These are phyloP conservation scores for Apiospora arundinis DNA, from an alignment of 2,329 filamentous ascomycete species.

Conservation along the genomic window DNA sequence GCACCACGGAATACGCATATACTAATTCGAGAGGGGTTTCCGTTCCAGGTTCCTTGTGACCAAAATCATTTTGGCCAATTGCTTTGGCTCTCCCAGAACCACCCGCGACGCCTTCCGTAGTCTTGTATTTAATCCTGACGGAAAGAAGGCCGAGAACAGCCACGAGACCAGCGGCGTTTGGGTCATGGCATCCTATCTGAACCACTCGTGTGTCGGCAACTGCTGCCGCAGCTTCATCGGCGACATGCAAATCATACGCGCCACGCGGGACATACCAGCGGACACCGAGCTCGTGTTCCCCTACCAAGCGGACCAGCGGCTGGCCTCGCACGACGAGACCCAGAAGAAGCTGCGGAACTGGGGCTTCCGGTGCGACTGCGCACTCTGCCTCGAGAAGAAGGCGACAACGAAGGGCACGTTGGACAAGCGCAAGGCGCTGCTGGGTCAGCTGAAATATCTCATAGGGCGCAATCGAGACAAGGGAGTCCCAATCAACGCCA, in stretches of 20 bases:
- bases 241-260: slow-evolving; percentile 59
- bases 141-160: background rate
- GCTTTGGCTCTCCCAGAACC: slow-evolving; percentile 44
- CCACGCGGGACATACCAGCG: slow-evolving; percentile 47
- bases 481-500: background rate
- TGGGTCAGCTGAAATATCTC: slow-evolving; percentile 10
- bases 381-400: slow-evolving; percentile 42
- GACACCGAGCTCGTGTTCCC: slow-evolving; percentile 52
- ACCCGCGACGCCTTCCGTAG: slow-evolving; percentile 26
- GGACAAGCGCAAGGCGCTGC: slow-evolving; percentile 28
- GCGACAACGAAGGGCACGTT: slow-evolving; percentile 27
- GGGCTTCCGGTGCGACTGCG: slow-evolving; percentile 51
- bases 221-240: slow-evolving; percentile 56
- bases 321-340: slow-evolving; percentile 37
- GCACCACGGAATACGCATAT: background rate
- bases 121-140: background rate
- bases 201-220: slow-evolving; percentile 59
- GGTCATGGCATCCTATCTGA: slow-evolving; percentile 54
- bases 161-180: slow-evolving; percentile 51
- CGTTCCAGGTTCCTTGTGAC: slow-evolving; percentile 53
- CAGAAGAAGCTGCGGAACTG: slow-evolving; percentile 43
- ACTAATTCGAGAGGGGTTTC: slow-evolving; percentile 4
- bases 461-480: background rate
- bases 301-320: slow-evolving; percentile 40
- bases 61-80: slow-evolving; percentile 49